Conservation (phyloP, 345 rosid genomes). For the Hypericum perforatum region DNA sequence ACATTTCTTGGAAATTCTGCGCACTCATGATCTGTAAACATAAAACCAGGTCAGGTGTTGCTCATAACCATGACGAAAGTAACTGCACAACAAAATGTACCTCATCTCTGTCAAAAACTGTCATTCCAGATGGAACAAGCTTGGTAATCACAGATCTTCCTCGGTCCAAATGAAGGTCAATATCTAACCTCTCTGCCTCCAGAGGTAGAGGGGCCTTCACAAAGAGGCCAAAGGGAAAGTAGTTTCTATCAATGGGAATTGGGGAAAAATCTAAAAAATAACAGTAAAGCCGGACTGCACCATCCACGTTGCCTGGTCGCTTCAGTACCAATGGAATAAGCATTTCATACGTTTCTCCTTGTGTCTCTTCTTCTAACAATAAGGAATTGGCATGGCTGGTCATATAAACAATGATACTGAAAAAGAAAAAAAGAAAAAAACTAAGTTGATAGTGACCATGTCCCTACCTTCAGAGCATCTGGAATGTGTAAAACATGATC, state of each 20-base stretch:
- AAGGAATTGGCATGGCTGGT: constrained; percentile 6
- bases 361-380: constrained; percentile 42
- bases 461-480: constrained; percentile 44
- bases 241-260: constrained; percentile 61
- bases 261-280: constrained; percentile 61
- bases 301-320: constrained; percentile 34
- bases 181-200: constrained; percentile 67
- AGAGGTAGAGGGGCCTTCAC: constrained; percentile 60
- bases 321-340: constrained; percentile 50
- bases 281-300: constrained; percentile 28
- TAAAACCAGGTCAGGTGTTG: background rate
- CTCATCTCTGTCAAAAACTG: constrained; percentile 44
- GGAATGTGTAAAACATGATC: constrained; percentile 25
- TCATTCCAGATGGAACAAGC: constrained; percentile 40
- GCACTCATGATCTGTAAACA: constrained; percentile 53
- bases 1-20: constrained; percentile 67
- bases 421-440: constrained; percentile 7
- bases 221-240: constrained; percentile 70
- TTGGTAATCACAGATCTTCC: constrained; percentile 60
- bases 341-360: constrained; percentile 71
- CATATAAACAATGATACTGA: constrained; percentile 11
- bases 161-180: constrained; percentile 81
- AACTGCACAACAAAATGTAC: constrained; percentile 26
- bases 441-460: constrained; percentile 7
- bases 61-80: constrained; percentile 6